Conservation (phyloP, 2,329 filamentous ascomycete species). For the Simplicillium sp. region DNA sequence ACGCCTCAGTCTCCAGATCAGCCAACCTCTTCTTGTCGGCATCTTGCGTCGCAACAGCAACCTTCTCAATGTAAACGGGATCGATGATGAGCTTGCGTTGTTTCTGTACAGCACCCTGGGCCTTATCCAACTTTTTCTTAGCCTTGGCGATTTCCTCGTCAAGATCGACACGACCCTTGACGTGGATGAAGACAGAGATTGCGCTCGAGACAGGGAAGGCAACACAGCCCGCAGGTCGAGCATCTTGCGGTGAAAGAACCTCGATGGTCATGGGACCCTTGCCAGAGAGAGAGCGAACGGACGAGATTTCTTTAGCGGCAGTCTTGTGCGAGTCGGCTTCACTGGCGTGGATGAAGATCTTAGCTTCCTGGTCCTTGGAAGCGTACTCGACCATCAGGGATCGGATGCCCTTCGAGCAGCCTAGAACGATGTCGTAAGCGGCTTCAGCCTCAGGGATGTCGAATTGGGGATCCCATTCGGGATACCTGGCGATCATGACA, state of each 20-base stretch:
- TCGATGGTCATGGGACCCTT: slow-evolving; percentile 54
- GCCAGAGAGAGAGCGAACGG: slow-evolving; percentile 62
- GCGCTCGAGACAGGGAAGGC: slow-evolving; percentile 60
- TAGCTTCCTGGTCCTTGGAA: slow-evolving; percentile 48
- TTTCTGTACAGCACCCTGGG: slow-evolving; percentile 51
- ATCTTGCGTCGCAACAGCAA: slow-evolving; percentile 55
- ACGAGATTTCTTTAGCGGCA: slow-evolving; percentile 48
- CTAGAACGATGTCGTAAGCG: slow-evolving; percentile 61
- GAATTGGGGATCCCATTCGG: slow-evolving; percentile 45
- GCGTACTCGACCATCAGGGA: slow-evolving; percentile 58
- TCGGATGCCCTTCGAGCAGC: slow-evolving; percentile 55
- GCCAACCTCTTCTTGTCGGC: slow-evolving; percentile 54
- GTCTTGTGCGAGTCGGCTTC: slow-evolving; percentile 49
- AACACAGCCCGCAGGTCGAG: slow-evolving; percentile 58
- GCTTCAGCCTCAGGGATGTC: slow-evolving; percentile 52
- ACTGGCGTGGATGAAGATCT: slow-evolving; percentile 56
- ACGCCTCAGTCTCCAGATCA: slow-evolving; percentile 59
- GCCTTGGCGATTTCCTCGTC: slow-evolving; percentile 68
- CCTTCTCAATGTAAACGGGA: slow-evolving; percentile 62
- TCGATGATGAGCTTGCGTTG: slow-evolving; percentile 61
- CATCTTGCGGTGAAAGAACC: slow-evolving; percentile 40
- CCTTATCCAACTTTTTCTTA: slow-evolving; percentile 58
- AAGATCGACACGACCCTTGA: slow-evolving; percentile 67
- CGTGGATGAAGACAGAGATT: slow-evolving; percentile 63
- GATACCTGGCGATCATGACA: slow-evolving; percentile 58